Base-by-base conservation (phyloP, 768 basidiomycete species). In the Termitomyces sp. region DNA sequence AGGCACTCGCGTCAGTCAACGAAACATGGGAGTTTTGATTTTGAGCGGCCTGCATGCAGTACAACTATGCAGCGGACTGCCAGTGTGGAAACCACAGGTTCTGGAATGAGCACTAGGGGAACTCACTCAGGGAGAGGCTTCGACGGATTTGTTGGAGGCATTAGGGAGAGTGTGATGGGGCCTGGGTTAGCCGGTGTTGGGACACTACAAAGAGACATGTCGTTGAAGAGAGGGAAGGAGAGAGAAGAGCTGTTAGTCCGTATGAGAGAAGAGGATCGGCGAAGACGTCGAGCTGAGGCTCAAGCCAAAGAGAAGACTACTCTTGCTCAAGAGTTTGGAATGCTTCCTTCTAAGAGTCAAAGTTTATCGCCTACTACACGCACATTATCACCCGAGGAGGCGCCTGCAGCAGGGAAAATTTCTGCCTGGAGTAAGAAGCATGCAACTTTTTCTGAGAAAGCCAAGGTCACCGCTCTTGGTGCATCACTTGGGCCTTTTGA, bases 1-100 rank as follows among this genome's bases (percentile, higher is more conserved):
- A 51, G 57, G 11, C 54, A 55, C 41, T 52, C 55, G 8, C 56
- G 63, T 30, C 74, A 77, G 47, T 70, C 79, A 1, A 78, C 73
- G 41, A 85, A 86, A 63, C 85, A 86, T 59, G 86, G 86, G 5
- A 86, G 83, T 62, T 88, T 89, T 65, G 87, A 89, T 63, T 88
- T 89, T 60, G 88, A 89, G 67, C 74, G 86, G 35, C 87, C 87
- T 0, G 77, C 81, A 0, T 75, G 76, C 74, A 71, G 69, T 21
- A 58, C 67, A 8, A 44, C 61, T n/a, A 68, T 74, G 58, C 68
- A 86, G 59, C 73, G 82, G 24, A 77, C 78, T 2, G 74, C 76
- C 5, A 75, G 75, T 54, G 70, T 66, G 22, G 72, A 71, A 6
- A 73, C 72, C 5, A 65, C 65, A 24, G 68, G 62, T 26, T 64